Base-by-base conservation (phyloP, 495 filamentous ascomycete genomes). In the Hypoxylon perforatum region DNA sequence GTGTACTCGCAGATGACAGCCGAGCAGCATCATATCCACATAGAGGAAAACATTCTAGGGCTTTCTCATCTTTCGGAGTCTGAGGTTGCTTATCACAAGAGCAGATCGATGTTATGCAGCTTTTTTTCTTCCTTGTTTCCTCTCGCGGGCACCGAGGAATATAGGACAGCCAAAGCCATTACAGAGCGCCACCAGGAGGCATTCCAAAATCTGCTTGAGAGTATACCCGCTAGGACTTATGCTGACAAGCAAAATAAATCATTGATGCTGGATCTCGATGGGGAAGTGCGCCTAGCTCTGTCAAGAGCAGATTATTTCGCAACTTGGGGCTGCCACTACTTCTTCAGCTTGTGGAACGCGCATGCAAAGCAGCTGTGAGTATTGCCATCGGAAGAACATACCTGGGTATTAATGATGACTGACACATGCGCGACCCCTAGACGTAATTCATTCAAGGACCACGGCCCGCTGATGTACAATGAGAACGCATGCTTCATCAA, bases 401-500 rank as follows among this genome's bases (percentile, higher is more conserved):
- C 35, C 21, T n/a, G 10, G 19, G n/a, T 23, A 51, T 19, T 2
- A 33, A 10, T 10, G 8, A 42, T 14, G 5, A 33, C 38, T 58
- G 23, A 57, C 33, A n/a, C 33, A n/a, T 41, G n/a, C 17, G 25
- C 9, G 35, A 49, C 30, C 4, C 8, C 19, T 41, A 74, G 72
- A 18, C 81, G 80, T 55, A 82, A 81, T 57, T 73, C 74, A 7
- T 82, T 82, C 75, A 81, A 80, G 58, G 81, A 84, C 48, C 68
- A 78, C 1, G 80, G 80, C 14, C 80, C 80, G 15, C 68, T 78
- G 22, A 73, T 70, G 63, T 82, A 80, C 53, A 78, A 80, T 35
- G 25, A 65, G 4, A 79, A 77, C 56, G 65, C 62, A 17, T 71
- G 81, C 25, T 82, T 84, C 57, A 30, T 53, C 9, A 23, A 12